phyloP scores from a whole-genome alignment of 2,329 filamentous ascomycete genomes.

The Drechslerella stenobrocha region DNA sequence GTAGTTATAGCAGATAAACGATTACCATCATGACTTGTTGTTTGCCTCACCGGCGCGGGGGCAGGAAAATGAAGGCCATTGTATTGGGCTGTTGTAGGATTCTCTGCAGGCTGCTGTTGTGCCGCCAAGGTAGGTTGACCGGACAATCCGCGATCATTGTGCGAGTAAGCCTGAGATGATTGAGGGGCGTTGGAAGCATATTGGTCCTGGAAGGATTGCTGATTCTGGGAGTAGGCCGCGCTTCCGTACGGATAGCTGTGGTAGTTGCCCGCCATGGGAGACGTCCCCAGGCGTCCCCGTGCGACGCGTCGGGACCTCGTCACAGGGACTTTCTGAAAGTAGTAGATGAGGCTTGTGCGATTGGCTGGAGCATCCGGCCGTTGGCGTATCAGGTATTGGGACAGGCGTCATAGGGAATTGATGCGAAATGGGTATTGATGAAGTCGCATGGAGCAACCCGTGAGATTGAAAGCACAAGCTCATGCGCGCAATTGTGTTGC shows the following conservation, averaged over 20 bases:
- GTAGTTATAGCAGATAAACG: neutral
- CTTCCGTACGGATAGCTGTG: constrained; percentile 27
- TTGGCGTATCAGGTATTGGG: too few relatives aligned
- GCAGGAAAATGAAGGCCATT: constrained; percentile 40
- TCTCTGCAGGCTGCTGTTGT: constrained; percentile 10
- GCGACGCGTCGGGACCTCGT: constrained; percentile 16
- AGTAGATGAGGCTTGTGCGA: too few relatives aligned
- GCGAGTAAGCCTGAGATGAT: constrained; percentile 22
- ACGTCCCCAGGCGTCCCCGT: neutral
- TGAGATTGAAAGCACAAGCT: too few relatives aligned
- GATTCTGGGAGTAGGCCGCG: constrained; percentile 24
- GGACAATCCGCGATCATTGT: constrained; percentile 1
- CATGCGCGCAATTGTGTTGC: too few relatives aligned
- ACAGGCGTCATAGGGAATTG: too few relatives aligned
- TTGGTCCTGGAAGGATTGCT: constrained; percentile 23
- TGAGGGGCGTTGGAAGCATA: constrained; percentile 17
- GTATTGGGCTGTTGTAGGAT: constrained; percentile 26
- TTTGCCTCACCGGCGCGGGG: constrained; percentile 18
- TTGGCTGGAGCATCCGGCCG: too few relatives aligned
- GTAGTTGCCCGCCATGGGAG: constrained; percentile 34
- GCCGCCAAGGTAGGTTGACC: neutral
- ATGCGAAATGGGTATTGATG: too few relatives aligned
- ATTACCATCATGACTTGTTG: neutral
- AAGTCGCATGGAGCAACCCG: too few relatives aligned
- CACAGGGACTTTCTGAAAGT: too few relatives aligned